Base-by-base conservation (phyloP, 768 basidiomycete species). In the Amanita jacksonii region DNA sequence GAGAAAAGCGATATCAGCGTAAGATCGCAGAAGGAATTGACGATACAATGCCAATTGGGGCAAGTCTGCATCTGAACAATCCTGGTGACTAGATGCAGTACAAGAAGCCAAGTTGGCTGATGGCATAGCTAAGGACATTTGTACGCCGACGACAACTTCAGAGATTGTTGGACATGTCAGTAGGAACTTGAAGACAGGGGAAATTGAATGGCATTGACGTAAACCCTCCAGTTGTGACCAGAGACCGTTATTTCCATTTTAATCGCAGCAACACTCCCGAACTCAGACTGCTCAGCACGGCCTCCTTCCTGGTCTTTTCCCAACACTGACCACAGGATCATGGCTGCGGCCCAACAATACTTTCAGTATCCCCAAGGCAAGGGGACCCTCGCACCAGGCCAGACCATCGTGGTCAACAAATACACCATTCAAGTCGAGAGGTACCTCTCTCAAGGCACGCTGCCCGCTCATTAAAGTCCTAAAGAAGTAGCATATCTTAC, bases 401-500 rank as follows among this genome's bases (percentile, higher is more conserved):
- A 96, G 60, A 75, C 82, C 38, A 88, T 99, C 54, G 67, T 79
- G 4, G 89, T 99, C 46, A 90, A 90, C 65, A 87, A 88, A 55
- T 84, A 85, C 64, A 77, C 72, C 15, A 92, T 99, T 43, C 81
- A 85, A 55, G 88, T 99, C 35, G 93, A 98, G 59, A 78, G 83
- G 57, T 98, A 96, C 69, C 76, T 99, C 40, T 87, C 85, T 33
- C 94, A 99, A 81, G 96, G 92, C 83, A 54, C 50, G 68, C 59
- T 36, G 31, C 20, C 34, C 19, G 19, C 33, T 22, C 31, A 30
- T 50, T 51, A 37, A 48, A 41, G n/a, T 31, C 31, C 31, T 47
- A 24, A 35, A 10, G 27, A 38, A 28, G 22, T 49, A 43, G 38
- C 54, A 46, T 47, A 57, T 48, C 37, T 35, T 37, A 43, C 37